Conservation (phyloP, 495 filamentous ascomycete species). For the Penicillium nucicola region DNA sequence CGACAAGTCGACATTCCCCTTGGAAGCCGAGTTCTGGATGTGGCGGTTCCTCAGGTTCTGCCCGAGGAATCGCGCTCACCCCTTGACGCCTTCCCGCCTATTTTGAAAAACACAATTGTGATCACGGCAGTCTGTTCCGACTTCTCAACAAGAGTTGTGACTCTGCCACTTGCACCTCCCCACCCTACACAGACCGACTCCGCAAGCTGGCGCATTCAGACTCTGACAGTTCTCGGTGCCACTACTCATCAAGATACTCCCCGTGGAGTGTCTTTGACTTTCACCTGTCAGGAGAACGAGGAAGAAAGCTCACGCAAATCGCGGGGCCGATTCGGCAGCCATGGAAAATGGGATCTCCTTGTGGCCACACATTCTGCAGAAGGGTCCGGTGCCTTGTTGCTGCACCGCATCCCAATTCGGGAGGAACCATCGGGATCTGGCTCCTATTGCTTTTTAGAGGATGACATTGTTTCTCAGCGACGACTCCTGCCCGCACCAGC, state of each 20-base stretch:
- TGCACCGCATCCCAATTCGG: conserved; percentile 49
- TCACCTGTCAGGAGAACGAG: conserved; percentile 48
- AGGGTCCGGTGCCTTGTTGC: conserved; percentile 58
- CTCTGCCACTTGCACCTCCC: conserved; percentile 70
- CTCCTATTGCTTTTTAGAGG: conserved; percentile 33
- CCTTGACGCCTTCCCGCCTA: conserved; percentile 54
- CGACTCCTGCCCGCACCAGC: conserved; percentile 64
- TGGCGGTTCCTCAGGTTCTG: conserved; percentile 58
- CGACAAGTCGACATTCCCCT: conserved; percentile 68
- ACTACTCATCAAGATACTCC: conserved; percentile 59
- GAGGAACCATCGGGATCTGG: conserved; percentile 20
- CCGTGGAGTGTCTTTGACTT: conserved; percentile 63
- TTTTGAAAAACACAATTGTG: conserved; percentile 63
- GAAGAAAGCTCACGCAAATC: conserved; percentile 27
- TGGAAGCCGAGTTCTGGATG: conserved; percentile 56
- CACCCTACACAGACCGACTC: conserved; percentile 48
- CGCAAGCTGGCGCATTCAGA: conserved; percentile 56
- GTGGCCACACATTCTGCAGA: conserved; percentile 65
- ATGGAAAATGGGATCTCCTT: conserved; percentile 50
- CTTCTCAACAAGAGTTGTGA: conserved; percentile 62
- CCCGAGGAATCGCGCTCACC: conserved; percentile 40
- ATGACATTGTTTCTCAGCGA: conserved; percentile 55
- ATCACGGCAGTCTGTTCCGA: conserved; percentile 71
- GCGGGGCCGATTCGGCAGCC: conserved; percentile 19
- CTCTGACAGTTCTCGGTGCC: conserved; percentile 48